Percentiles rank a stretch among this genome's conserved stretches.
Conservation (phyloP, 345 rosid species). For the Hibiscus mutabilis region DNA sequence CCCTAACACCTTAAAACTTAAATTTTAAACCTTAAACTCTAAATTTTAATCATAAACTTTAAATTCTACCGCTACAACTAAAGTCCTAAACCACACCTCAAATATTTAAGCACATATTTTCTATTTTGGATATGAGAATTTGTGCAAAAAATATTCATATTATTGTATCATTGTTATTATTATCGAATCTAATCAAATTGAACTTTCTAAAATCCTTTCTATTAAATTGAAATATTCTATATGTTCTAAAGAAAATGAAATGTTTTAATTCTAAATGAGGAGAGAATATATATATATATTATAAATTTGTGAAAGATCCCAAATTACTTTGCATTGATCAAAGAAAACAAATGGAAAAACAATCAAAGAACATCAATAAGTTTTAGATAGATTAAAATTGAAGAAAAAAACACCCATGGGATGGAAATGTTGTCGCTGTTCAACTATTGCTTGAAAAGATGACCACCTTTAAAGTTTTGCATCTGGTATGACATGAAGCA, state of each 20-base stretch:
- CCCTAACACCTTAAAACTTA: no score
- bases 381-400: not conserved
- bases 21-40: no score
- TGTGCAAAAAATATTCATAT: not conserved
- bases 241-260: no score
- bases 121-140: not conserved
- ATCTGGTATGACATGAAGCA: constrained; percentile 20
- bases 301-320: not conserved
- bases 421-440: not conserved
- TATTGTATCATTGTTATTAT: not conserved
- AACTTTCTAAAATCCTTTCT: not conserved
- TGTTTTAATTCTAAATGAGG: not conserved
- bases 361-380: not conserved
- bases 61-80: no score
- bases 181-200: not conserved
- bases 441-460: constrained; percentile 18
- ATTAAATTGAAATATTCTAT: not conserved
- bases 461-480: constrained; percentile 19
- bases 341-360: not conserved
- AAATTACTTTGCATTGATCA: not conserved
- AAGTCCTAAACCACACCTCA: no score
- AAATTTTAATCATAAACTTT: no score
- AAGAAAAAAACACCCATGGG: not conserved
- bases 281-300: not conserved
- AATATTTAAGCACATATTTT: no score